These are phyloP conservation scores for Dictyostelium brefeldianum DNA, from an alignment of 78 protist species.

Conservation along the genomic window DNA sequence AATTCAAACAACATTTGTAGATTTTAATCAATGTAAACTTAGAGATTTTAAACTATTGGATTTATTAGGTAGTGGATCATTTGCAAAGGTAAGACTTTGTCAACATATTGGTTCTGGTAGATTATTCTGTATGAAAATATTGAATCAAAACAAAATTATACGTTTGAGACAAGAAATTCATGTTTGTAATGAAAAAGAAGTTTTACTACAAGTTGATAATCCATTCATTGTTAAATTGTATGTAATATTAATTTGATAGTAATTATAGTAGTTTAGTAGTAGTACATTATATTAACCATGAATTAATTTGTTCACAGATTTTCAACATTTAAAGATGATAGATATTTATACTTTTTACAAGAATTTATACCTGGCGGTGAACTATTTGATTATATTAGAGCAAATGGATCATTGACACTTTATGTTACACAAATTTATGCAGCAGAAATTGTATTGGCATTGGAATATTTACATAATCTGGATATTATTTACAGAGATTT, in stretches of 20 bases:
- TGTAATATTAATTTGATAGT: not conserved
- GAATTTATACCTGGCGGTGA: constrained; percentile 84
- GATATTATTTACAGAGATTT: constrained; percentile 65
- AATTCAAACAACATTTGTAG: not conserved
- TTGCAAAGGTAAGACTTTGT: constrained; percentile 70
- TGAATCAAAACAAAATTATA: constrained; percentile 70
- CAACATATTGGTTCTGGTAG: constrained; percentile 34
- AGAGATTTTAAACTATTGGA: constrained; percentile 54
- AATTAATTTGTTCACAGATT: not conserved
- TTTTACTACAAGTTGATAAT: constrained; percentile 46
- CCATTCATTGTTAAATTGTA: constrained; percentile 79
- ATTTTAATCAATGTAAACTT: not conserved
- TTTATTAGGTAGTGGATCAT: constrained; percentile 71
- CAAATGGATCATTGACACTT: constrained; percentile 15
- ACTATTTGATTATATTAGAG: constrained; percentile 68
- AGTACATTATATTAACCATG: not conserved
- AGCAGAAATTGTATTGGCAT: constrained; percentile 84
- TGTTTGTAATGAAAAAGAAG: constrained; percentile 72
- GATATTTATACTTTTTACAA: constrained; percentile 61
- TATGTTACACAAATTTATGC: constrained; percentile 63
- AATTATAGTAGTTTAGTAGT: not conserved
- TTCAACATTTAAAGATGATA: constrained; percentile 74
- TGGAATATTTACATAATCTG: constrained; percentile 81
- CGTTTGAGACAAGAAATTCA: constrained; percentile 73
- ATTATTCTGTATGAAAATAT: constrained; percentile 75